A percentile compares a stretch with the other conserved stretches of the same genome.
phyloP scores from a whole-genome alignment of 1,284 basidiomycete genomes.

The Leccinum laetum region DNA sequence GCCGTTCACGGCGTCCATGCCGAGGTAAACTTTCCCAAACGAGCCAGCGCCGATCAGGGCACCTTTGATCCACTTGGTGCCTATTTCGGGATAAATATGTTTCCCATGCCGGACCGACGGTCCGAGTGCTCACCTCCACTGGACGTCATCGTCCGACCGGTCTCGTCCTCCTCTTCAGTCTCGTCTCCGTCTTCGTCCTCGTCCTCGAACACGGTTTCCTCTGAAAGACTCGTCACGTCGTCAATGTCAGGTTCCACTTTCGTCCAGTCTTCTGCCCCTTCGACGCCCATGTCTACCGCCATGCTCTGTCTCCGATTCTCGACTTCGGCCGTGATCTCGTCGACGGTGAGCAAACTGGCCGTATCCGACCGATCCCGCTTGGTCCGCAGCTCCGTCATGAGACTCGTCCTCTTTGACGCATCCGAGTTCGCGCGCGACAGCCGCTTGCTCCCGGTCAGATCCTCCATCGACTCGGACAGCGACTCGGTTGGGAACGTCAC shows the following conservation, averaged over 20 bases:
- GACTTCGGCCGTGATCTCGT: slow-evolving; percentile 97
- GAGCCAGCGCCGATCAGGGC: slow-evolving; percentile 97
- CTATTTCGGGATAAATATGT: slow-evolving; percentile 34
- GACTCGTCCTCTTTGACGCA: slow-evolving; percentile 74
- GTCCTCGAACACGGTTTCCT: slow-evolving; percentile 48
- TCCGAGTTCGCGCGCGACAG: slow-evolving; percentile 44
- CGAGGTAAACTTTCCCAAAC: slow-evolving; percentile 95
- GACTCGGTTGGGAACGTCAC: slow-evolving; percentile 80
- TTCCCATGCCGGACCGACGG: neutral
- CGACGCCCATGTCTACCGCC: slow-evolving; percentile 42
- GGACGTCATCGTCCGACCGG: slow-evolving; percentile 59
- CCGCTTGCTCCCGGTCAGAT: slow-evolving; percentile 40
- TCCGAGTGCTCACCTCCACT: slow-evolving; percentile 52
- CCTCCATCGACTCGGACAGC: slow-evolving; percentile 75
- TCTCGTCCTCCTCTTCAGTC: slow-evolving; percentile 52
- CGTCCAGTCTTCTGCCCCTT: slow-evolving; percentile 69
- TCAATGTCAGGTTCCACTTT: slow-evolving; percentile 52
- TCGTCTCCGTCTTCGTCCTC: slow-evolving; percentile 41
- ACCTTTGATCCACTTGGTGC: slow-evolving; percentile 98
- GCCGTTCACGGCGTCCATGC: slow-evolving; percentile 95
- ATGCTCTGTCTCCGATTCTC: slow-evolving; percentile 76
- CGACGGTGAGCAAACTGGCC: slow-evolving; percentile 92
- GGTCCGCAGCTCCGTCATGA: slow-evolving; percentile 74
- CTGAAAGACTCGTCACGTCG: slow-evolving; percentile 36
- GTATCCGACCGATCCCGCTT: slow-evolving; percentile 86